A percentile compares a stretch with the other conserved stretches of the same genome.
These are phyloP conservation scores for Dictyostelium capitatum DNA, from an alignment of 78 protist genomes.

Conservation along the genomic window DNA sequence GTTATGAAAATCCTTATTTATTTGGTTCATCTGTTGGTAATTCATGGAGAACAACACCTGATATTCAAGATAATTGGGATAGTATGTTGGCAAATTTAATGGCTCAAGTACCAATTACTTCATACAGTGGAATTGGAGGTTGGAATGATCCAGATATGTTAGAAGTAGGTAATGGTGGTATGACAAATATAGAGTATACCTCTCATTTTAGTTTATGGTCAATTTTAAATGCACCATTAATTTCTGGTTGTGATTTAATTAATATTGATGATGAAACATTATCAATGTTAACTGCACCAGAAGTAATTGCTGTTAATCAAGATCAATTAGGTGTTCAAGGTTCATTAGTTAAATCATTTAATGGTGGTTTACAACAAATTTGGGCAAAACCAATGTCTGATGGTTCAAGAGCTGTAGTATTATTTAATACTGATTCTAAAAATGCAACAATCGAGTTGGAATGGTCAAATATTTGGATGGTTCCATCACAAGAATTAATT, in stretches of 20 bases:
- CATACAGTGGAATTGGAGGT: conserved; percentile 69
- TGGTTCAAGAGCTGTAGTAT: conserved; percentile 52
- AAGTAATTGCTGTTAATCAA: conserved; percentile 87
- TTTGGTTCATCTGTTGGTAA: conserved; percentile 84
- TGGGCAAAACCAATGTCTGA: conserved; percentile 79
- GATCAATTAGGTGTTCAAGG: conserved; percentile 81
- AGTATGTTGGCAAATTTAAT: conserved; percentile 51
- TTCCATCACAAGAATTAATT: not conserved
- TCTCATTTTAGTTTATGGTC: conserved; percentile 88
- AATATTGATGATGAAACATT: conserved; percentile 27
- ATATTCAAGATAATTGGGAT: conserved; percentile 68
- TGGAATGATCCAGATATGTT: conserved; percentile 90
- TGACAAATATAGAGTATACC: conserved; percentile 77
- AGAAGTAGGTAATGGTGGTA: conserved; percentile 88
- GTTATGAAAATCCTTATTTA: conserved; percentile 34
- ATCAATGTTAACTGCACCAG: conserved; percentile 40
- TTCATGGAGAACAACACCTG: conserved; percentile 87
- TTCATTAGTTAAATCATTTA: not conserved
- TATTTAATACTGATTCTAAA: conserved; percentile 44
- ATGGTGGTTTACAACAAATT: conserved; percentile 51
- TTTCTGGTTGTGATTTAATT: conserved; percentile 84
- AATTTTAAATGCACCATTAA: conserved; percentile 82
- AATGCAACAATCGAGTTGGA: not conserved
- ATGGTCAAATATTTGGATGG: conserved; percentile 41
- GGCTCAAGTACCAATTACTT: conserved; percentile 30